A percentile compares a stretch with the other conserved stretches of the same genome.
These are phyloP conservation scores for Scheffersomyces spartinae DNA, from an alignment of 805 yeast species.

Conservation along the genomic window DNA sequence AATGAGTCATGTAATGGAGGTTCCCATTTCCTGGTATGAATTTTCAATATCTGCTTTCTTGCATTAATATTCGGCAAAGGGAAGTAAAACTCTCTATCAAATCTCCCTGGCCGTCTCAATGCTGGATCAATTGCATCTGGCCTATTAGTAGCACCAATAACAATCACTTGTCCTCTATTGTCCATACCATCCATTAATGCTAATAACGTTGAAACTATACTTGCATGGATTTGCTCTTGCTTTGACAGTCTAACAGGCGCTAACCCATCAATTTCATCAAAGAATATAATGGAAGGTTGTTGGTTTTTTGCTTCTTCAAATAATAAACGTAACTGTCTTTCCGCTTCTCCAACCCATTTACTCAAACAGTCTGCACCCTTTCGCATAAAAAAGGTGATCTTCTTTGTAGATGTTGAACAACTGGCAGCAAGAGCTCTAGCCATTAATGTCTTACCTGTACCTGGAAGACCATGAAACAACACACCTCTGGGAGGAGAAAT, in stretches of 20 bases:
- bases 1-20: conserved; percentile 56
- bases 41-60: conserved; percentile 64
- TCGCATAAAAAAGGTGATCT: conserved; percentile 94
- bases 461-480: conserved; percentile 97
- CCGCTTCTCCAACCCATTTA: conserved; percentile 99
- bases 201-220: conserved; percentile 87
- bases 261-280: conserved; percentile 95
- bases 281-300: conserved; percentile 92
- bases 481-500: conserved; percentile 98
- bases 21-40: conserved; percentile 84
- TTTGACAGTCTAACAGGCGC: conserved; percentile 97
- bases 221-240: conserved; percentile 97
- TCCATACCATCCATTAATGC: conserved; percentile 99
- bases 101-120: conserved; percentile 90
- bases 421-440: conserved; percentile 96
- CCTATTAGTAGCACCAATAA: conserved; percentile 95
- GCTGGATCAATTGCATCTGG: conserved; percentile 99
- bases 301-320: conserved; percentile 95
- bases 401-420: conserved; percentile 72
- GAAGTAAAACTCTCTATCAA: conserved; percentile 93
- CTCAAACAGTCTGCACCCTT: conserved; percentile 96
- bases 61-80: conserved; percentile 82
- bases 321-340: conserved; percentile 77
- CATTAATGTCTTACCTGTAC: conserved; percentile 97
- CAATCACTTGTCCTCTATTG: conserved; percentile 94